phyloP scores from a whole-genome alignment of 1,284 basidiomycete species.

The Ustilago xerochloae region DNA sequence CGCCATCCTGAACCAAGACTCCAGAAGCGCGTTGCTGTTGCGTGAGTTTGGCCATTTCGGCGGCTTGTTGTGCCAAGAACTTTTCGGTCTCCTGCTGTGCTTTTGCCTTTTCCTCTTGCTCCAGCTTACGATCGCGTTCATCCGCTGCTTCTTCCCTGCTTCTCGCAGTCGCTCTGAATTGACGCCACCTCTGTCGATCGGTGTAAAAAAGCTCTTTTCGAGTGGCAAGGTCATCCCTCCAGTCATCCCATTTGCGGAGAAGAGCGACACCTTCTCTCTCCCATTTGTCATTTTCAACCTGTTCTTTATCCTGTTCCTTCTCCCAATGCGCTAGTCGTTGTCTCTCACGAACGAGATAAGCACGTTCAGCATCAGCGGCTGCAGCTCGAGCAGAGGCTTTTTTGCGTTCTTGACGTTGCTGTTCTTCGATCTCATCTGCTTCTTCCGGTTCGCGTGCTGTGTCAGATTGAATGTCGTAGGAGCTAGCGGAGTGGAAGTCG shows the following conservation, averaged over 20 bases:
- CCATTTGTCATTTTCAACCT: conserved; percentile 27
- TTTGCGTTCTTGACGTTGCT: conserved; percentile 33
- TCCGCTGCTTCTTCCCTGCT: conserved; percentile 55
- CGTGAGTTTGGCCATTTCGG: conserved; percentile 57
- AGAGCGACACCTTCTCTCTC: conserved; percentile 23
- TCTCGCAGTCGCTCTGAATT: conserved; percentile 36
- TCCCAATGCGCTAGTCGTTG: conserved; percentile 58
- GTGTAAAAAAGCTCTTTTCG: conserved; percentile 52
- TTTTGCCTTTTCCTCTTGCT: conserved; percentile 39
- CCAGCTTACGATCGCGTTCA: conserved; percentile 36
- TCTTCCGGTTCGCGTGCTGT: conserved; percentile 50
- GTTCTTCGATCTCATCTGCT: conserved; percentile 42
- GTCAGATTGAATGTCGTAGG: conserved; percentile 19
- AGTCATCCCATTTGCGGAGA: conserved; percentile 35
- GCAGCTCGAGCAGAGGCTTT: conserved; percentile 40
- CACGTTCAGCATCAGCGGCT: conserved; percentile 47
- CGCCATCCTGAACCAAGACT: conserved; percentile 50
- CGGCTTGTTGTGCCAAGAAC: conserved; percentile 61
- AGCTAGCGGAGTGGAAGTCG: conserved; percentile 42
- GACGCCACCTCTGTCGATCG: conserved; percentile 60
- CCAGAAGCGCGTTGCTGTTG: conserved; percentile 58
- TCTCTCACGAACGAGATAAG: conserved; percentile 43
- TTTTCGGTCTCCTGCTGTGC: conserved; percentile 56
- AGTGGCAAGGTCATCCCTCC: conserved; percentile 35
- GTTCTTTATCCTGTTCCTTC: conserved; percentile 37